phyloP scores from a whole-genome alignment of 2,329 filamentous ascomycete species.

The Cadophora luteo-olivacea region DNA sequence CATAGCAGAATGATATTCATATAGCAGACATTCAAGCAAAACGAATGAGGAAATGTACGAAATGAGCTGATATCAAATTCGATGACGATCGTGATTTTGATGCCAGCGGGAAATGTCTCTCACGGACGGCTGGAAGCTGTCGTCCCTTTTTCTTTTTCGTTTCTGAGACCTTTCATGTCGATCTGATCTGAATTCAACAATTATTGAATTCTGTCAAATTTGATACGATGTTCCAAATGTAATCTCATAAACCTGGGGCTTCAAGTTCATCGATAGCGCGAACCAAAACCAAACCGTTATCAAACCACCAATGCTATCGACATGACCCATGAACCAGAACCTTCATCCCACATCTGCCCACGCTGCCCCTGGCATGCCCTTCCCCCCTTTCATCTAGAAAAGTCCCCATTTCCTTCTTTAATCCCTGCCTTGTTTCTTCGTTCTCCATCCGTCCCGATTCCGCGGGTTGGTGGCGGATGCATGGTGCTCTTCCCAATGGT shows the following conservation, averaged over 20 bases:
- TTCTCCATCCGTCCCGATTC: constrained; percentile 33
- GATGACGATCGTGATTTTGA: constrained; percentile 1
- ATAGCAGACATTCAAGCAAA: neutral
- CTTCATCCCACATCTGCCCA: neutral
- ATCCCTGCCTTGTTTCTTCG: constrained; percentile 31
- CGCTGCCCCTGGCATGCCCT: neutral
- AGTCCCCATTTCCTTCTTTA: constrained; percentile 27
- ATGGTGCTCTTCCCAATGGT: constrained; percentile 8
- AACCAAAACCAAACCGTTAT: neutral
- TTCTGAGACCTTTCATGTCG: neutral
- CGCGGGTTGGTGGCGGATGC: constrained; percentile 26
- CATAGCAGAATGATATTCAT: neutral
- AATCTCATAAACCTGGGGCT: neutral
- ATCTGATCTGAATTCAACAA: neutral
- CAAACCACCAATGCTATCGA: neutral
- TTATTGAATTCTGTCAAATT: neutral
- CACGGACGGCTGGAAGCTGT: neutral
- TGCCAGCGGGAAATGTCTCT: neutral
- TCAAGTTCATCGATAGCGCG: neutral
- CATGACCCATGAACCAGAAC: neutral
- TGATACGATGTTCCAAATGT: neutral
- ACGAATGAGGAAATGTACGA: neutral
- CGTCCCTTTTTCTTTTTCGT: too few relatives aligned
- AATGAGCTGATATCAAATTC: constrained; percentile 1
- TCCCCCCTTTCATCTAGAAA: constrained; percentile 26